phyloP scores from a whole-genome alignment of 2,329 filamentous ascomycete genomes.

The Colletotrichum ledebouriae region DNA sequence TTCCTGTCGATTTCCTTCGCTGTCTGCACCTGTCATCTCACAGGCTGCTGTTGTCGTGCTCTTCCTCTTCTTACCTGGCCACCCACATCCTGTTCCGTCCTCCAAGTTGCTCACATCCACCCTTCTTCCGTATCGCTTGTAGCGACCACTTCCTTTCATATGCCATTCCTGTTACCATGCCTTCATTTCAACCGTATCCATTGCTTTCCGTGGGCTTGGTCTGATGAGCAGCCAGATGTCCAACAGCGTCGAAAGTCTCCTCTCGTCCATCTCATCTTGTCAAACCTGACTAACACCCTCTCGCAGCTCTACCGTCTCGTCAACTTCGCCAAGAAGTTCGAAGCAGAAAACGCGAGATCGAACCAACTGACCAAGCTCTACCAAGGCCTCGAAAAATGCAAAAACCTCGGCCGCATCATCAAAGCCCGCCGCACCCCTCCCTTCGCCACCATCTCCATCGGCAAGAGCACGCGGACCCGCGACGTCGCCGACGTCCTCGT shows the following conservation, averaged over 20 bases:
- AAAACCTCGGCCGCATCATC: constrained; percentile 56
- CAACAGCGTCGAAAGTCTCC: constrained; percentile 1
- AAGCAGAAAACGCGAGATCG: constrained; percentile 41
- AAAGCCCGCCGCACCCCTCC: constrained; percentile 56
- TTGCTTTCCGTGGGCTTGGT: not conserved
- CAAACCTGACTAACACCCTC: not conserved
- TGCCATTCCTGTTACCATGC: not conserved
- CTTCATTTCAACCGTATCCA: not conserved
- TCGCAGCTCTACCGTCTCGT: constrained; percentile 46
- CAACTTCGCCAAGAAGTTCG: constrained; percentile 44
- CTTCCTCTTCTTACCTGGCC: no score
- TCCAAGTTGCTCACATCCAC: no score
- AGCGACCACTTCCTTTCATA: no score
- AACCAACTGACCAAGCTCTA: constrained; percentile 49
- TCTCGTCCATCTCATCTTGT: not conserved
- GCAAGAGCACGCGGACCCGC: constrained; percentile 54
- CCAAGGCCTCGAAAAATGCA: constrained; percentile 54
- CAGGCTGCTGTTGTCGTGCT: no score
- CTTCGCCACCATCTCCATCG: constrained; percentile 52
- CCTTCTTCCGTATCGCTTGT: no score
- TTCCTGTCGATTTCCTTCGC: not conserved
- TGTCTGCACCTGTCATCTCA: not conserved
- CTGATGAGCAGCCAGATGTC: constrained; percentile 19
- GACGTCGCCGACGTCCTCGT: constrained; percentile 64
- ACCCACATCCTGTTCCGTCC: no score